Percentiles rank a stretch among this genome's conserved stretches.
phyloP scores from a whole-genome alignment of 2,329 filamentous ascomycete species.

The Penicillium sp. region DNA sequence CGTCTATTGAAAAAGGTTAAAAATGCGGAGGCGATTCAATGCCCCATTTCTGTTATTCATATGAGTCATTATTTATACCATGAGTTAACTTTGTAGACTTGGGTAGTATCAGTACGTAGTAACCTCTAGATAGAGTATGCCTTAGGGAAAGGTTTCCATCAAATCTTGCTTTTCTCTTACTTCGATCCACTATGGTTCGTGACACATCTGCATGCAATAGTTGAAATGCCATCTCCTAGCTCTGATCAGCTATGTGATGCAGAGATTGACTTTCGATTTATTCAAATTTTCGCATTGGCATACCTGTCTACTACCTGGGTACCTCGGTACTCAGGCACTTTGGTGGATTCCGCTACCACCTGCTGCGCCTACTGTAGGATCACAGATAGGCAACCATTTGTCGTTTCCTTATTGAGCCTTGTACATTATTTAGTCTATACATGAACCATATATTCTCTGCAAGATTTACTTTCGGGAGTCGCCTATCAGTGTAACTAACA shows the following conservation, averaged over 20 bases:
- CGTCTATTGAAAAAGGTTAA: not conserved
- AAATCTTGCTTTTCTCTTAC: not conserved
- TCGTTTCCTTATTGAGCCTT: not conserved
- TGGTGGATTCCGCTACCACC: not conserved
- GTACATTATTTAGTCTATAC: not conserved
- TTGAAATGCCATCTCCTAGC: not conserved
- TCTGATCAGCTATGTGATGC: not conserved
- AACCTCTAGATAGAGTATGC: not conserved
- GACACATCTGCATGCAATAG: not conserved
- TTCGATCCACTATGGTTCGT: not conserved
- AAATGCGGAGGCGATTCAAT: not conserved
- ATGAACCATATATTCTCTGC: not conserved
- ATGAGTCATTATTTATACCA: not conserved
- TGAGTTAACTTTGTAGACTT: not conserved
- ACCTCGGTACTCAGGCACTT: not conserved
- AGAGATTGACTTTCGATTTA: not conserved
- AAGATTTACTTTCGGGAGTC: not conserved
- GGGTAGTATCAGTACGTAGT: not conserved
- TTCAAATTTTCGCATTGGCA: not conserved
- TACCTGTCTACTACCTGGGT: not conserved
- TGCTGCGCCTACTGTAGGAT: no score
- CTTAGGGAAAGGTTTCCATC: not conserved
- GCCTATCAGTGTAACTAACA: not conserved
- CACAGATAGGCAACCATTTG: no score
- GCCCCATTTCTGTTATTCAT: not conserved